phyloP scores from a whole-genome alignment of 306 rosid species.

The Castanea mollissima region DNA sequence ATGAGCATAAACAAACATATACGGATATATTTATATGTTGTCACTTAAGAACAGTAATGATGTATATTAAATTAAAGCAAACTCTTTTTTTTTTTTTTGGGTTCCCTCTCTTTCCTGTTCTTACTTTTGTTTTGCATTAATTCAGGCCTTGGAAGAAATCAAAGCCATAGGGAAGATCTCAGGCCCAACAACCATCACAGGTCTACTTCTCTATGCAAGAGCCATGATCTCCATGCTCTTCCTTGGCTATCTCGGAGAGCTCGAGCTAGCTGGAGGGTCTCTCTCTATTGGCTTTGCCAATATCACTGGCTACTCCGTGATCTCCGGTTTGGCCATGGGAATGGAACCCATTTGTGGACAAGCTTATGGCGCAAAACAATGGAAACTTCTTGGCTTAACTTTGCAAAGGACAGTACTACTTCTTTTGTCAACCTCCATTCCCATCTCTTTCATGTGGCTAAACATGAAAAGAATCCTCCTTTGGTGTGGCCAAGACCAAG shows the following conservation, averaged over 20 bases:
- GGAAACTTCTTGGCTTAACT: conserved; percentile 72
- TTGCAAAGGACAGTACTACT: conserved; percentile 84
- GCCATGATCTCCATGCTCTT: conserved; percentile 99
- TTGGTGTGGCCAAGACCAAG: conserved; percentile 78
- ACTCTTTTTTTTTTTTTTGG: background rate
- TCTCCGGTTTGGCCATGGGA: conserved; percentile 96
- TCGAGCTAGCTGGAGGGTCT: conserved; percentile 88
- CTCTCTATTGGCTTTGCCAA: conserved; percentile 93
- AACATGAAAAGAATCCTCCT: conserved; percentile 74
- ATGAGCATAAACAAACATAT: conserved; percentile 18
- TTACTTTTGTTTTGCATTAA: conserved; percentile 3
- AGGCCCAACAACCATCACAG: conserved; percentile 76
- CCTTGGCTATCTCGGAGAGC: conserved; percentile 87
- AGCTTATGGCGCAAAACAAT: conserved; percentile 84
- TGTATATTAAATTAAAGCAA: conserved; percentile 6
- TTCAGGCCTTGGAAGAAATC: conserved; percentile 76
- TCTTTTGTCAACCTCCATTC: conserved; percentile 68
- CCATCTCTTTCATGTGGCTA: conserved; percentile 77
- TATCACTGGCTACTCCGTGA: conserved; percentile 96
- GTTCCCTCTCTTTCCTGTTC: no score
- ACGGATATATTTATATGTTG: conserved; percentile 8
- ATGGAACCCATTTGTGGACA: conserved; percentile 99
- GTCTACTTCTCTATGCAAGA: conserved; percentile 69
- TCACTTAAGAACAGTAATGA: conserved; percentile 10
- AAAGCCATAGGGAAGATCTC: conserved; percentile 83